phyloP scores from a whole-genome alignment of 352 stramenopile genomes.

The Globisporangium barbulae region DNA sequence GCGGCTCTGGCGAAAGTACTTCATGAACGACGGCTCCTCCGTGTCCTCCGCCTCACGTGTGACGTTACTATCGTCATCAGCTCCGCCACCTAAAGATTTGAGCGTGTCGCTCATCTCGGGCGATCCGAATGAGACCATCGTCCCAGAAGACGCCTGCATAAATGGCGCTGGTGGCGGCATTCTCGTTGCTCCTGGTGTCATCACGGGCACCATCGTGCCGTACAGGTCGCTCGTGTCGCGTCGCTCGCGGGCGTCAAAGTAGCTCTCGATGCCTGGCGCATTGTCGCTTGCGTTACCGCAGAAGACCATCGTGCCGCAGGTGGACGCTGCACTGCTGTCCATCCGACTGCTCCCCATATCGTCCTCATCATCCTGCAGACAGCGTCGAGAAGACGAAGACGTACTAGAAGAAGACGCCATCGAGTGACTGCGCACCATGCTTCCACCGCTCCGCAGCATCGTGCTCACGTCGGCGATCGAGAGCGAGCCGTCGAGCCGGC shows the following conservation, averaged over 20 bases:
- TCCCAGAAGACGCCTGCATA: constrained; percentile 1
- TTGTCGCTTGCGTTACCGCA: constrained; percentile 12
- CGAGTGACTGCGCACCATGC: constrained; percentile 25
- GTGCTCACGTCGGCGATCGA: constrained; percentile 62
- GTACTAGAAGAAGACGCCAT: constrained; percentile 11
- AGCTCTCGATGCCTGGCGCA: constrained; percentile 11
- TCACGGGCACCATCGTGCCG: constrained; percentile 47
- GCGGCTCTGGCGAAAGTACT: constrained; percentile 55
- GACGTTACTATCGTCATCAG: constrained; percentile 13
- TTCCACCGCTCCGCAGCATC: constrained; percentile 39
- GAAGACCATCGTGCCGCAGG: constrained; percentile 58
- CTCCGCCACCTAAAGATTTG: constrained; percentile 5
- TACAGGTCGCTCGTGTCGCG: constrained; percentile 58
- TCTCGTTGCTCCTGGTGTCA: background rate
- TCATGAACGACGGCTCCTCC: constrained; percentile 78
- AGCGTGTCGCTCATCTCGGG: constrained; percentile 8
- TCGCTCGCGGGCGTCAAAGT: constrained; percentile 19
- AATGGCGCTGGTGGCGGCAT: constrained; percentile 19
- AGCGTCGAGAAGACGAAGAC: constrained; percentile 8
- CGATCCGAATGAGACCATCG: constrained; percentile 5
- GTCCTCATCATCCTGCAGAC: constrained; percentile 4
- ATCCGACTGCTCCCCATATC: constrained; percentile 3
- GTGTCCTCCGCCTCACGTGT: constrained; percentile 7
- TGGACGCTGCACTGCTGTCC: background rate
- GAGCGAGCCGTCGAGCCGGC: constrained; percentile 51